Evolutionary conservation across 2,329 filamentous ascomycete genomes (phyloP).

Genomic region (Colletotrichum costaricense): DNA sequence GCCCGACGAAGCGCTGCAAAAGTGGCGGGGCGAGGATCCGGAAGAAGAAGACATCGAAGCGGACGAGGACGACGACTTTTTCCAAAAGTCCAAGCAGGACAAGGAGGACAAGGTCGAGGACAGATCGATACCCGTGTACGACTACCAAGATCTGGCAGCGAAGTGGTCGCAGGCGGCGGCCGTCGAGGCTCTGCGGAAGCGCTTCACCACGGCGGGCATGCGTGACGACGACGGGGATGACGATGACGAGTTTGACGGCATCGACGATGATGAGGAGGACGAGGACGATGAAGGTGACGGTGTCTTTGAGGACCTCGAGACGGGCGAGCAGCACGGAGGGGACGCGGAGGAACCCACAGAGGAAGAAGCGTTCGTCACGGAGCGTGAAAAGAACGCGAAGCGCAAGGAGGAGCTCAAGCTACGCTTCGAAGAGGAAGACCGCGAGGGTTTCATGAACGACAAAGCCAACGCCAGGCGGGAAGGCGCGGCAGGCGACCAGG

Average conservation of each 20-base stretch:
- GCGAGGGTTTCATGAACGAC: slow-evolving; percentile 94
- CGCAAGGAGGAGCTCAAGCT: slow-evolving; percentile 95
- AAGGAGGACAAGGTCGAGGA: slow-evolving; percentile 83
- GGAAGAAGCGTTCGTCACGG: slow-evolving; percentile 77
- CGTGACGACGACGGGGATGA: slow-evolving; percentile 59
- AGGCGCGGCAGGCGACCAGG: slow-evolving; percentile 68
- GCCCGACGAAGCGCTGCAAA: slow-evolving; percentile 78
- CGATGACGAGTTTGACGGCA: slow-evolving; percentile 60
- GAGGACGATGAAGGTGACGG: slow-evolving; percentile 64
- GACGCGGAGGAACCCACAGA: slow-evolving; percentile 49
- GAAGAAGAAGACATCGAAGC: slow-evolving; percentile 67
- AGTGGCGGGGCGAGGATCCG: slow-evolving; percentile 79
- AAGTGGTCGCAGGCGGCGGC: slow-evolving; percentile 89
- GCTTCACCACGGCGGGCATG: slow-evolving; percentile 79
- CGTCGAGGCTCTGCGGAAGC: slow-evolving; percentile 77
- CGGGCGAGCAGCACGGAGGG: slow-evolving; percentile 70
- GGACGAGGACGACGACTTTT: slow-evolving; percentile 71
- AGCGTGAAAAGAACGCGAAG: slow-evolving; percentile 90
- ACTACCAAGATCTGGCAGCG: slow-evolving; percentile 82
- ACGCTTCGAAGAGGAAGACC: slow-evolving; percentile 96
- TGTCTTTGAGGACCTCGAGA: slow-evolving; percentile 78
- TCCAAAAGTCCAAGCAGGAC: slow-evolving; percentile 71
- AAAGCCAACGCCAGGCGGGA: slow-evolving; percentile 82
- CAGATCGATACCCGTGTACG: slow-evolving; percentile 79
- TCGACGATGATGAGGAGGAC: slow-evolving; percentile 60